Evolutionary conservation across 2,329 filamentous ascomycete genomes (phyloP).

Genomic region (Sclerotinia subarctica): DNA sequence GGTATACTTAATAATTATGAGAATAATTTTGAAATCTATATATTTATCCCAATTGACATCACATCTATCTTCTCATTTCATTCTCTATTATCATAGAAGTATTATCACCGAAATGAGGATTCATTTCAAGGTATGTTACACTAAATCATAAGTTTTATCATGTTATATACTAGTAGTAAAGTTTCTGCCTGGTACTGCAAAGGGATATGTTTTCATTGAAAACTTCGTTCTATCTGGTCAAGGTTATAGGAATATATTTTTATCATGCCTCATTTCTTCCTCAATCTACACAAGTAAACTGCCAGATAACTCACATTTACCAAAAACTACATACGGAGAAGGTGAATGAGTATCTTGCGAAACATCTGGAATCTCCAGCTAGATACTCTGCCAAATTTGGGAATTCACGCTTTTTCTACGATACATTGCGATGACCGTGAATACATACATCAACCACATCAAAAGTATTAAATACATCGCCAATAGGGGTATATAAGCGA

Average conservation of each 20-base stretch:
- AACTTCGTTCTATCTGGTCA: background rate
- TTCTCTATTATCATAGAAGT: background rate
- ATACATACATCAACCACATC: background rate
- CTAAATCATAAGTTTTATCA: no score
- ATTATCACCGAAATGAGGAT: background rate
- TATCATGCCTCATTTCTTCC: background rate
- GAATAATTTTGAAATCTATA: no score
- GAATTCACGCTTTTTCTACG: background rate
- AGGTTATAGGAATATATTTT: background rate
- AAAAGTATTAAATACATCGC: background rate
- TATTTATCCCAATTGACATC: background rate
- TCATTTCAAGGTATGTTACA: no score
- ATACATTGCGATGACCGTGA: no score
- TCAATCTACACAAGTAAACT: background rate
- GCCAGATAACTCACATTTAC: background rate
- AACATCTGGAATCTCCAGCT: background rate
- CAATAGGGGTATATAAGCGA: background rate
- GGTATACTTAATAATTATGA: background rate
- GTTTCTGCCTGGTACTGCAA: background rate
- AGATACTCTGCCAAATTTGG: background rate
- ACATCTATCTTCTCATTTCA: background rate
- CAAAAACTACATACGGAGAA: background rate
- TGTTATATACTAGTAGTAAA: background rate
- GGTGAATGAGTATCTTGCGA: background rate
- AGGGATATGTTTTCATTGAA: background rate